These are phyloP conservation scores for Astragalus glycyphyllos DNA, from an alignment of 306 rosid genomes.

Conservation along the genomic window DNA sequence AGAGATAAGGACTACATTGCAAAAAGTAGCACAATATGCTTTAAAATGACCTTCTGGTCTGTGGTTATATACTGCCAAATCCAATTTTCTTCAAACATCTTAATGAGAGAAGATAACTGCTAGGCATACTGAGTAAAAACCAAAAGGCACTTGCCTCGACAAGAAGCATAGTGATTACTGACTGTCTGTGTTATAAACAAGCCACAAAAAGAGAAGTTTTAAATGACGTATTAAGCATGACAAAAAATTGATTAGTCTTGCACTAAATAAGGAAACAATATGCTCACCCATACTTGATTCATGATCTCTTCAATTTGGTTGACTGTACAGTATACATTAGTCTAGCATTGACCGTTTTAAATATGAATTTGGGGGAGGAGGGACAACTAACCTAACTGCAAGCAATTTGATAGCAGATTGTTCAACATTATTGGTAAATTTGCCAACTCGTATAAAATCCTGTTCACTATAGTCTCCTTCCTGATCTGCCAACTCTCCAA, in stretches of 20 bases:
- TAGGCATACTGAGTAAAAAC: slow-evolving; percentile 24
- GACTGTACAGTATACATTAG: background rate
- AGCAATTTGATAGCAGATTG: slow-evolving; percentile 70
- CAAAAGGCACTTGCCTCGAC: background rate
- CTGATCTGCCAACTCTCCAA: slow-evolving; percentile 52
- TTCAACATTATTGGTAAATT: slow-evolving; percentile 59
- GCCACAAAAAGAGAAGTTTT: background rate
- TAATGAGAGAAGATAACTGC: no score
- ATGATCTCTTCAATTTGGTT: slow-evolving; percentile 26
- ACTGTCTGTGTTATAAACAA: background rate
- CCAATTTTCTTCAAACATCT: slow-evolving; percentile 23
- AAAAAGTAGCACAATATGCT: slow-evolving; percentile 8
- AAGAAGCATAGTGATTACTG: background rate
- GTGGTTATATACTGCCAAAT: background rate
- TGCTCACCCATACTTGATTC: slow-evolving; percentile 1
- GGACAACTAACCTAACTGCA: slow-evolving; percentile 65
- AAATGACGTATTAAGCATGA: background rate
- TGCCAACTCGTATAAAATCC: slow-evolving; percentile 43
- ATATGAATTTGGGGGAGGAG: background rate
- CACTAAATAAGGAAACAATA: slow-evolving; percentile 30
- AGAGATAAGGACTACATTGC: no score
- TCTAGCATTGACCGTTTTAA: slow-evolving; percentile 3
- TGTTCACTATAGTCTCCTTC: slow-evolving; percentile 44
- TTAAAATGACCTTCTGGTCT: background rate
- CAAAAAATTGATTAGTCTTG: background rate